A percentile compares a stretch with the other conserved stretches of the same genome.
phyloP scores from a whole-genome alignment of 1,139 yeast genomes.

The Arxiozyma telluris region DNA sequence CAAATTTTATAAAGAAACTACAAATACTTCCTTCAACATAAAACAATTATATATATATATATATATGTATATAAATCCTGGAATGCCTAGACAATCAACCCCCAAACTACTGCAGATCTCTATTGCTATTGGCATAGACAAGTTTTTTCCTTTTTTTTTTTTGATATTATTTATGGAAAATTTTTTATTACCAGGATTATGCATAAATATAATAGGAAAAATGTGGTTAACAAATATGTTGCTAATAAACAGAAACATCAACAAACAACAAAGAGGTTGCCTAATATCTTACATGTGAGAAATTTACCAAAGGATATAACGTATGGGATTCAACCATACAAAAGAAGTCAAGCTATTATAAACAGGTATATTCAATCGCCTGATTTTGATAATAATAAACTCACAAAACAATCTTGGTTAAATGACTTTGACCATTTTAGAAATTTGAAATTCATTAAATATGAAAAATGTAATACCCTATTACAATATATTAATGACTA shows the following conservation, averaged over 20 bases:
- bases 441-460: background rate
- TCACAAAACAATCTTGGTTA: slow-evolving; percentile 5
- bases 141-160: too few species aligned
- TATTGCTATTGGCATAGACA: background rate
- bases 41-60: too few species aligned
- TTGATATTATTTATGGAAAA: too few species aligned
- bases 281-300: slow-evolving; percentile 52
- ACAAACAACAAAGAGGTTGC: slow-evolving; percentile 43
- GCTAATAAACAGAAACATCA: background rate
- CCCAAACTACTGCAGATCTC: background rate
- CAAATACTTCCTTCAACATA: background rate
- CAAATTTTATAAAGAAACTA: background rate
- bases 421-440: slow-evolving; percentile 5
- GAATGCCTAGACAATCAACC: background rate
- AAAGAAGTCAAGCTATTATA: slow-evolving; percentile 3
- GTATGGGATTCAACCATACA: slow-evolving; percentile 23
- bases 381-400: background rate
- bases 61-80: too few species aligned
- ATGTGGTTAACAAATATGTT: background rate
- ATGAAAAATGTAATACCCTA: background rate
- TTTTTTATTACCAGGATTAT: background rate
- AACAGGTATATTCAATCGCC: background rate
- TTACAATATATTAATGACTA: background rate
- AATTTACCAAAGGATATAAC: slow-evolving; percentile 46
- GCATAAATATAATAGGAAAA: slow-evolving; percentile 2